Evolutionary conservation across 495 filamentous ascomycete genomes (phyloP).

Genomic region (Podospora pseudoanserina): DNA sequence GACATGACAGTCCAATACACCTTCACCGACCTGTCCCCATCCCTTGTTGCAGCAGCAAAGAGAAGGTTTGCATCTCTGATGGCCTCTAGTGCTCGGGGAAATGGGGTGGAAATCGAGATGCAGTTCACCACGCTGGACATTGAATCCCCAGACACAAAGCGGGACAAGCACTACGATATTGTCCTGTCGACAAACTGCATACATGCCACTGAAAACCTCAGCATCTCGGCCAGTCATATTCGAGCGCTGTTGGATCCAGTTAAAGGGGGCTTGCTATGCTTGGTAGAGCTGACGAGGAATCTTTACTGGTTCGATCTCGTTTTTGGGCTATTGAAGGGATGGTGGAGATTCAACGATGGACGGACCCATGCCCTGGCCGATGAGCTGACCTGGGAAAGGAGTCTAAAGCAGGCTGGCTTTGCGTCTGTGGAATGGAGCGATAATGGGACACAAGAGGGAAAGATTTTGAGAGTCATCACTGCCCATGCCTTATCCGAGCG

Average conservation of each 20-base stretch:
- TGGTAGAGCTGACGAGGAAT: constrained; percentile 35
- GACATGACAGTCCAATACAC: constrained; percentile 45
- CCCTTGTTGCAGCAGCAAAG: constrained; percentile 48
- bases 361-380: constrained; percentile 10
- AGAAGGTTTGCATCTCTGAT: constrained; percentile 40
- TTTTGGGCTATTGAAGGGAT: constrained; percentile 50
- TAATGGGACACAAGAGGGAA: constrained; percentile 32
- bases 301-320: constrained; percentile 47
- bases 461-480: constrained; percentile 11
- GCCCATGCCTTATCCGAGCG: neutral
- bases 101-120: constrained; percentile 29
- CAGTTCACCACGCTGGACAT: constrained; percentile 46
- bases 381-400: neutral
- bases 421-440: constrained; percentile 47
- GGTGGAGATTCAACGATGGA: constrained; percentile 50
- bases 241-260: constrained; percentile 34
- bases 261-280: constrained; percentile 37
- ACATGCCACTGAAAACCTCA: constrained; percentile 41
- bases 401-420: neutral
- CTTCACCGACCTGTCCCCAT: constrained; percentile 50
- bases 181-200: constrained; percentile 51
- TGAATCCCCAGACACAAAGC: constrained; percentile 43
- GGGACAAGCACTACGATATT: constrained; percentile 48
- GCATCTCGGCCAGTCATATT: constrained; percentile 29
- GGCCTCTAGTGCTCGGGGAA: constrained; percentile 24